phyloP scores from a whole-genome alignment of 441 rosid species.

The Corymbia citriodora region DNA sequence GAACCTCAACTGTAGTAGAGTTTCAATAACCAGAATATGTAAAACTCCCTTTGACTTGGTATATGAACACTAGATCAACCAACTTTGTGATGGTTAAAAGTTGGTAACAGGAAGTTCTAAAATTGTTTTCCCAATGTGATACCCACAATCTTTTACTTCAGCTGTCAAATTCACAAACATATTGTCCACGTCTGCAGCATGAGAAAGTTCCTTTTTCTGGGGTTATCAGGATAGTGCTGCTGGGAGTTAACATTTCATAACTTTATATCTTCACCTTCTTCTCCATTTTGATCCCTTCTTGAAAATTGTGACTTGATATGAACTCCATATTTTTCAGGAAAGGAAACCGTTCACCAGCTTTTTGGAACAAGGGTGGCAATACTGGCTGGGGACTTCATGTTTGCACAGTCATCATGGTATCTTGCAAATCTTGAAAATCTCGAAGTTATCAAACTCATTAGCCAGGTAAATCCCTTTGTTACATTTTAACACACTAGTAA shows the following conservation, averaged over 20 bases:
- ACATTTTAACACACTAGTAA: background rate
- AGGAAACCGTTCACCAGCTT: conserved; percentile 78
- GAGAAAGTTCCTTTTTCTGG: background rate
- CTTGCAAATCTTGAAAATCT: conserved; percentile 91
- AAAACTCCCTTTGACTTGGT: background rate
- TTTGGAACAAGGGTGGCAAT: conserved; percentile 88
- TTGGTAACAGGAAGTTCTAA: background rate
- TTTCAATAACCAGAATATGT: background rate
- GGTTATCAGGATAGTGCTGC: background rate
- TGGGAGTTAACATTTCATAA: background rate
- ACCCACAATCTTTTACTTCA: background rate
- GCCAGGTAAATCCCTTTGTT: conserved; percentile 50
- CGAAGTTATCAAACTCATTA: conserved; percentile 88
- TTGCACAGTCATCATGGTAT: conserved; percentile 97
- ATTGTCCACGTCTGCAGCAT: background rate
- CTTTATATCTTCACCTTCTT: background rate
- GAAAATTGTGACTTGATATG: background rate
- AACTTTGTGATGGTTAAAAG: background rate
- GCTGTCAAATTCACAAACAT: background rate
- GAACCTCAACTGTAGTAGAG: background rate
- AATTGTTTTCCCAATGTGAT: background rate
- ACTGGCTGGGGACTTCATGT: conserved; percentile 93
- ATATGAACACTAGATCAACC: background rate
- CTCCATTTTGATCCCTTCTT: background rate
- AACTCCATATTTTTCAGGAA: conserved; percentile 35